phyloP scores from a whole-genome alignment of 2,329 filamentous ascomycete genomes.

The Pleochaeta shiraiana region DNA sequence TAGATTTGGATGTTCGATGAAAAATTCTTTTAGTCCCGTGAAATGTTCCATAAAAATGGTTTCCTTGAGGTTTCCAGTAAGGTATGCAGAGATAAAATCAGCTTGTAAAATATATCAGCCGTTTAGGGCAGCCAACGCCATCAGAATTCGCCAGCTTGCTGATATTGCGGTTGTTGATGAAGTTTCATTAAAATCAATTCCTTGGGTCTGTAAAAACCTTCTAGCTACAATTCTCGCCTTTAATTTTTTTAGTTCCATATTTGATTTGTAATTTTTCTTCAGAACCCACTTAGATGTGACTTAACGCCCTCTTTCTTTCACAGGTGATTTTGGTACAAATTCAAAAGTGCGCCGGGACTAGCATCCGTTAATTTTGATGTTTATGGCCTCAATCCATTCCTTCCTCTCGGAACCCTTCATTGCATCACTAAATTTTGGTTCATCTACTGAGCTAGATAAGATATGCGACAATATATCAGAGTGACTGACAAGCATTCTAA shows the following conservation, averaged over 20 bases:
- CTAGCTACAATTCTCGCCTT: conserved; percentile 1
- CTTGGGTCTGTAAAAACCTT: background rate
- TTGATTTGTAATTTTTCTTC: background rate
- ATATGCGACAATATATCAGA: background rate
- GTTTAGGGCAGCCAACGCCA: background rate
- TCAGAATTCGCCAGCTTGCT: too few species aligned
- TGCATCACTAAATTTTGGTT: background rate
- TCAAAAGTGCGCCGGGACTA: background rate
- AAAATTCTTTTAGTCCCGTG: background rate
- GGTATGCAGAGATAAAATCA: background rate
- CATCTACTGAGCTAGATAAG: background rate
- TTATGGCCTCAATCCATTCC: background rate
- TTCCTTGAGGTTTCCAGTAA: too few species aligned
- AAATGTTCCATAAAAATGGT: too few species aligned
- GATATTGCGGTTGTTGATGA: background rate
- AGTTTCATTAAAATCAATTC: conserved; percentile 4
- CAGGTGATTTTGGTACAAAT: background rate
- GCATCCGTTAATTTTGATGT: background rate
- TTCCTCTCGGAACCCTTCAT: background rate
- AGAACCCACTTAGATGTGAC: background rate
- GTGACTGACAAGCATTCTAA: background rate
- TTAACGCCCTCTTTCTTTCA: background rate
- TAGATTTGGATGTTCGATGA: background rate
- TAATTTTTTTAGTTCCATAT: background rate
- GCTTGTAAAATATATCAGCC: background rate